Evolutionary conservation across 495 filamentous ascomycete species (phyloP), one percentile per base, ranked within the genome.

Genomic region (Chaetomidium leptoderma): DNA sequence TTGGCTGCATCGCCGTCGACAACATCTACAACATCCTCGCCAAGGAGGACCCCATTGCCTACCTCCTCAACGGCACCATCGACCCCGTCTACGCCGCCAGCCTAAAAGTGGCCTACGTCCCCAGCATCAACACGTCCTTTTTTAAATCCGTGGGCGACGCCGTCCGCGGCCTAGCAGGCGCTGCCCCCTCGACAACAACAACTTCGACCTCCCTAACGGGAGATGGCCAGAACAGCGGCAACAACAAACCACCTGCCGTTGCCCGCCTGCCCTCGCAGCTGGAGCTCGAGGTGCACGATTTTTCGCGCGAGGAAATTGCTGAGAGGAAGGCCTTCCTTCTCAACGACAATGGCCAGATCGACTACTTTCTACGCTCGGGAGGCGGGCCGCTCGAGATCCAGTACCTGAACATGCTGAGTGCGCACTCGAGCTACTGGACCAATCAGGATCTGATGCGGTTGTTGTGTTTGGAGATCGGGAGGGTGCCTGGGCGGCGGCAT

Each of bases 281-380:
- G 11, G 93, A 98, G 67, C 81, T 98, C 65, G 93, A 97, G 65
- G 93, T 91, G 2, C 93, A 97, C 68, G 87, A 98, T 67, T 98
- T 98, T 66, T 84, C 89, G 3, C 80, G 88, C 19, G 93, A 98
- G 70, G 91, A 97, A 63, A 81, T 96, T 46, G 92, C 92, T 0
- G 93, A 98, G 73, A 90, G 86, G 70, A 86, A 91, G 43, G 89
- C 92, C 65, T 83, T 84, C 55, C 70, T 96, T 33, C 79, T 98
- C 4, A 98, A 98, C 60, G 93, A 97, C 60, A 96, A 97, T 58
- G 91, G 90, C 0, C 93, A 97, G 71, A 83, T 98, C 35, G 93
- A 98, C 69, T 98, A 83, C 65, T 95, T 83, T 58, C 72, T 98
- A 4, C 82, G 82, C 42, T 88, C 88, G 42, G 88, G 89, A 0